A percentile compares a stretch with the other conserved stretches of the same genome.
phyloP scores from a whole-genome alignment of 805 yeast genomes.

The Candida ficus region DNA sequence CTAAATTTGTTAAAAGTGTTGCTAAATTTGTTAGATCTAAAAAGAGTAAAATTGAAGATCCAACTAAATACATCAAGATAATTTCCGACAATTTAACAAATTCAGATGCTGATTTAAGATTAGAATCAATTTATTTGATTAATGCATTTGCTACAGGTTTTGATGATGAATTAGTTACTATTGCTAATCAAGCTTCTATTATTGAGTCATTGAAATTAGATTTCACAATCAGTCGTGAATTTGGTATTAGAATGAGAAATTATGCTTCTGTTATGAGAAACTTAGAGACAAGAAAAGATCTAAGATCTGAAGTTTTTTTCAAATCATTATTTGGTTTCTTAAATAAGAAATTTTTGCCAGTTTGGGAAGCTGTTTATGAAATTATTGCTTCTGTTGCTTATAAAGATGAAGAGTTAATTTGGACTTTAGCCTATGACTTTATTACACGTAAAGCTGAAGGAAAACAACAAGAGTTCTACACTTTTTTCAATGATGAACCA shows the following conservation, averaged over 20 bases:
- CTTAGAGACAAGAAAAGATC: conserved; percentile 22
- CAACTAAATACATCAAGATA: conserved; percentile 16
- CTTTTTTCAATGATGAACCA: conserved; percentile 12
- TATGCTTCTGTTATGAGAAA: conserved; percentile 40
- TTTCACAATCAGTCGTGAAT: conserved; percentile 67
- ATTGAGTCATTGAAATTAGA: conserved; percentile 72
- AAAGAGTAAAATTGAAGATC: conserved; percentile 1
- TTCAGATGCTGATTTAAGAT: conserved; percentile 48
- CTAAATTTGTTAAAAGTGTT: conserved; percentile 18
- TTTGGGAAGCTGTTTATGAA: conserved; percentile 74
- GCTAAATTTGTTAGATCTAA: conserved; percentile 8
- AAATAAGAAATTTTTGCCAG: conserved; percentile 73
- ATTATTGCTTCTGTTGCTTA: conserved; percentile 43
- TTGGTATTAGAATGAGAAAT: conserved; percentile 61
- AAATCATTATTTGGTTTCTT: conserved; percentile 64
- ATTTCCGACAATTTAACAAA: conserved; percentile 36
- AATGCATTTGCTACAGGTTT: conserved; percentile 23
- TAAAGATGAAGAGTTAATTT: conserved; percentile 40
- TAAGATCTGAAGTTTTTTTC: conserved; percentile 32
- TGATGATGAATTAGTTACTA: conserved; percentile 30
- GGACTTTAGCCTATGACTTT: conserved; percentile 47
- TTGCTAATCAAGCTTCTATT: conserved; percentile 45
- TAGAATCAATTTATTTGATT: conserved; percentile 45
- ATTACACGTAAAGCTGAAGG: conserved; percentile 15
- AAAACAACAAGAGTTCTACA: conserved; percentile 4